Evolutionary conservation across 305 asterid genomes (phyloP).

Genomic region (Nicotiana rustica): DNA sequence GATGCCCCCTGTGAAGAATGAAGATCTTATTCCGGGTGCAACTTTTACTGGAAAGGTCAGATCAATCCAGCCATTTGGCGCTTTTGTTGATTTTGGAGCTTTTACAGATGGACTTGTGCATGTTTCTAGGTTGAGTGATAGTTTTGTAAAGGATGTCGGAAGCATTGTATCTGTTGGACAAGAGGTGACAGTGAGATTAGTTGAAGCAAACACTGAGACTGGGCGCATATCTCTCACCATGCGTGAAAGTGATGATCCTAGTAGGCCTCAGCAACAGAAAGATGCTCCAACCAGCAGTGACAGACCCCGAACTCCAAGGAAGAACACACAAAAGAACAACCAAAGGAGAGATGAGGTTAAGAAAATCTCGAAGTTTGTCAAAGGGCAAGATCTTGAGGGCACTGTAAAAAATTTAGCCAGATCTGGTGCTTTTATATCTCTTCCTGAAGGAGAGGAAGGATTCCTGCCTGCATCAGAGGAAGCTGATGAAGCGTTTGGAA

Average conservation of each 20-base stretch:
- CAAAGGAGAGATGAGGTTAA: constrained; percentile 62
- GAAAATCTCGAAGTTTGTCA: constrained; percentile 70
- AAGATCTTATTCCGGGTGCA: constrained; percentile 82
- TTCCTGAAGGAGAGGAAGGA: constrained; percentile 98
- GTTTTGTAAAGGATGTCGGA: constrained; percentile 89
- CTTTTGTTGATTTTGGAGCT: constrained; percentile 97
- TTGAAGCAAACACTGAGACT: constrained; percentile 79
- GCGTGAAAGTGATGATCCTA: constrained; percentile 72
- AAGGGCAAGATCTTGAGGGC: constrained; percentile 89
- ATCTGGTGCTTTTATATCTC: constrained; percentile 88
- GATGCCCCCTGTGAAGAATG: constrained; percentile 88
- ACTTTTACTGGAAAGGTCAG: constrained; percentile 90
- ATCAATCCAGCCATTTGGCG: constrained; percentile 97
- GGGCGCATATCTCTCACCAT: constrained; percentile 89
- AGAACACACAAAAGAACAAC: constrained; percentile 55
- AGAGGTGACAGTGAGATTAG: constrained; percentile 85
- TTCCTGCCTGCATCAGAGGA: constrained; percentile 88
- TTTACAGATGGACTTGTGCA: constrained; percentile 97
- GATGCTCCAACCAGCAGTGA: constrained; percentile 54
- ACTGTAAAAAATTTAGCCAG: constrained; percentile 81
- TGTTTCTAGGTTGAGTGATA: constrained; percentile 83
- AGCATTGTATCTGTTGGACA: constrained; percentile 88
- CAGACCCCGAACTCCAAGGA: constrained; percentile 72
- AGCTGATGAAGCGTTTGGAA: constrained; percentile 68
- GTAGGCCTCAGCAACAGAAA: constrained; percentile 56